A percentile compares a stretch with the other conserved stretches of the same genome.
phyloP scores from a whole-genome alignment of 352 stramenopile species.

The Globisporangium splendens region DNA sequence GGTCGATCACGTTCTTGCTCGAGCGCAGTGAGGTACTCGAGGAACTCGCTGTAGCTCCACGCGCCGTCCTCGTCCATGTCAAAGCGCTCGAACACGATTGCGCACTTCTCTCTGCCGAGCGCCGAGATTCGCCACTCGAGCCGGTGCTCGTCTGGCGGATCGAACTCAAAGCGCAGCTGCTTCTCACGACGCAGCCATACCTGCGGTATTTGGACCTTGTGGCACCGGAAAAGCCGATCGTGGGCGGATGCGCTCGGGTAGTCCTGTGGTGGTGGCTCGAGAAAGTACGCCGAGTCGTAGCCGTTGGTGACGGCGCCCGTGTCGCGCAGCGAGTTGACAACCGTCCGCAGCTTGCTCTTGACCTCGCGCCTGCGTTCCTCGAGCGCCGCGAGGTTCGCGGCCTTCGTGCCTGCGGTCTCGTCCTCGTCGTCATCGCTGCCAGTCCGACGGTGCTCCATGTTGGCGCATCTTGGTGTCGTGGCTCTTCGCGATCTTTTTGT shows the following conservation, averaged over 20 bases:
- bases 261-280: conserved; percentile 29
- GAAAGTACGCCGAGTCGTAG: conserved; percentile 50
- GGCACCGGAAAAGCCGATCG: conserved; percentile 29
- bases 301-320: conserved; percentile 44
- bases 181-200: conserved; percentile 15
- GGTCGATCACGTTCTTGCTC: conserved; percentile 13
- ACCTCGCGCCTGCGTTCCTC: conserved; percentile 35
- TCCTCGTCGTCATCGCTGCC: conserved; percentile 8
- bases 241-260: conserved; percentile 15
- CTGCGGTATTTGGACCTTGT: conserved; percentile 15
- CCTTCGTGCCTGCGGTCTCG: background rate
- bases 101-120: conserved; percentile 48
- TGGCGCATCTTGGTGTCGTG: background rate
- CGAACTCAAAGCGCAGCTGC: conserved; percentile 40
- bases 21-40: conserved; percentile 51
- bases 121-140: conserved; percentile 36
- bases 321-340: conserved; percentile 41
- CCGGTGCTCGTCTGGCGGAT: conserved; percentile 28
- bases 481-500: conserved; percentile 5
- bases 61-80: conserved; percentile 46
- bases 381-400: conserved; percentile 28
- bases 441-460: no score
- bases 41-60: conserved; percentile 59
- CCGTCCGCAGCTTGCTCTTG: conserved; percentile 28
- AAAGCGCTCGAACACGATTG: conserved; percentile 45